Percentiles rank a stretch among this genome's conserved stretches.
phyloP scores from a whole-genome alignment of 768 basidiomycete genomes.

The Rhodotorula graminis region DNA sequence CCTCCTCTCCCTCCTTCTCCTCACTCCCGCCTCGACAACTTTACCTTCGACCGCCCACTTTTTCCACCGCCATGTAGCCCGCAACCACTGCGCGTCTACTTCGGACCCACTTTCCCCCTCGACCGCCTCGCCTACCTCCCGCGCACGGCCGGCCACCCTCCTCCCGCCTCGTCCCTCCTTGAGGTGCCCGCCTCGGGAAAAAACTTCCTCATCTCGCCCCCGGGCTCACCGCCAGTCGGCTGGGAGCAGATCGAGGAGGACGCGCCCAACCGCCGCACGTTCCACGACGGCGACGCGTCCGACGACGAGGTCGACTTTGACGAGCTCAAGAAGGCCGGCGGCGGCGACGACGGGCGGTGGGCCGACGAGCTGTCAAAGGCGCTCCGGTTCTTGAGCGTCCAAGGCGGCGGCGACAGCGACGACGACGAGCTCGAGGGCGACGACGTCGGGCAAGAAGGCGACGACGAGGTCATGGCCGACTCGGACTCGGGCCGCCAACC shows the following conservation, averaged over 20 bases:
- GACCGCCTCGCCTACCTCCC: slow-evolving; percentile 44
- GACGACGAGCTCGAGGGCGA: slow-evolving; percentile 5
- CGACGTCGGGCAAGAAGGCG: too few species aligned
- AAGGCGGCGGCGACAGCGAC: slow-evolving; percentile 23
- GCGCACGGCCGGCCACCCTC: slow-evolving; percentile 38
- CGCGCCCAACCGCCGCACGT: slow-evolving; percentile 71
- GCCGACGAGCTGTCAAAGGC: slow-evolving; percentile 84
- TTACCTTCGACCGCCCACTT: neutral
- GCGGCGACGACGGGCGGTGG: slow-evolving; percentile 8
- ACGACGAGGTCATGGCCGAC: slow-evolving; percentile 39
- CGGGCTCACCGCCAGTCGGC: slow-evolving; percentile 92
- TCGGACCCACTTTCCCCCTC: slow-evolving; percentile 42
- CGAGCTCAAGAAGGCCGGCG: neutral
- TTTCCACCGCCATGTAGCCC: slow-evolving; percentile 48
- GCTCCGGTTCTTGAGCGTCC: slow-evolving; percentile 62
- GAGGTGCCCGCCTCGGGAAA: slow-evolving; percentile 77
- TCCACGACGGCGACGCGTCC: slow-evolving; percentile 34
- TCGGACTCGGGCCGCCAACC: slow-evolving; percentile 27
- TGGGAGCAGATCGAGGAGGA: slow-evolving; percentile 92
- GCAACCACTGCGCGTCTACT: slow-evolving; percentile 62
- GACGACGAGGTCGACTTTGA: slow-evolving; percentile 44
- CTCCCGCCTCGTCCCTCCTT: slow-evolving; percentile 49
- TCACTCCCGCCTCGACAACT: neutral
- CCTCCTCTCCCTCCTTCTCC: slow-evolving; percentile 16
- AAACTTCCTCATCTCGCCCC: slow-evolving; percentile 96